phyloP scores from a whole-genome alignment of 2,329 filamentous ascomycete species.

The Neobulgaria alba region DNA sequence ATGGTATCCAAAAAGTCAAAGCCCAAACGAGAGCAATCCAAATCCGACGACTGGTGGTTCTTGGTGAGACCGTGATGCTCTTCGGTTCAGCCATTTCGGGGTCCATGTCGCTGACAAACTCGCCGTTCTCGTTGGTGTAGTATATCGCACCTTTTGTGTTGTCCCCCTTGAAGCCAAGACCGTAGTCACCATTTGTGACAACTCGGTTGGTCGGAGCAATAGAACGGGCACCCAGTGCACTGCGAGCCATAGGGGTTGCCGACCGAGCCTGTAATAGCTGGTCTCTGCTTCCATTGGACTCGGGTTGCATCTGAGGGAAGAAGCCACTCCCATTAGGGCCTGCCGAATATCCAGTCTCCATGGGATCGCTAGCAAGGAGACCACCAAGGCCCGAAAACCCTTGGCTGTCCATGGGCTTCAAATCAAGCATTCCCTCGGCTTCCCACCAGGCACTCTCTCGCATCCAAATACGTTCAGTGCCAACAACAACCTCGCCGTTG shows the following conservation, averaged over 20 bases:
- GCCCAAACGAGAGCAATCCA: constrained; percentile 84
- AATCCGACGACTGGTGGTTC: constrained; percentile 54
- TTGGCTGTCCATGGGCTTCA: constrained; percentile 44
- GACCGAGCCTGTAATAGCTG: constrained; percentile 46
- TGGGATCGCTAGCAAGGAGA: constrained; percentile 46
- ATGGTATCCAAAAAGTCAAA: constrained; percentile 91
- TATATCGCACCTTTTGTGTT: constrained; percentile 63
- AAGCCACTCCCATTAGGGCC: constrained; percentile 45
- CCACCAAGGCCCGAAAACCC: constrained; percentile 34
- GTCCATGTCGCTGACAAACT: constrained; percentile 62
- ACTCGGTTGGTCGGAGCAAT: constrained; percentile 52
- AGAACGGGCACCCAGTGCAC: constrained; percentile 47
- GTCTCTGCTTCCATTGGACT: constrained; percentile 61
- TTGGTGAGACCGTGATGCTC: constrained; percentile 61
- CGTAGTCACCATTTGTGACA: constrained; percentile 68
- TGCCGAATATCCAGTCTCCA: constrained; percentile 67
- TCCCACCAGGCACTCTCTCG: constrained; percentile 95
- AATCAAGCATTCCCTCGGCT: constrained; percentile 88
- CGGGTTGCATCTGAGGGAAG: constrained; percentile 56
- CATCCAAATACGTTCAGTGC: constrained; percentile 91
- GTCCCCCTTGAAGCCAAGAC: constrained; percentile 80
- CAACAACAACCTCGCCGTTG: constrained; percentile 90
- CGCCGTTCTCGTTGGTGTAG: constrained; percentile 59
- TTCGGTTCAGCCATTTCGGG: constrained; percentile 71
- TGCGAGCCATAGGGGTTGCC: constrained; percentile 33